Evolutionary conservation across 1,284 basidiomycete species (phyloP).

Genomic region (Taiwanofungus camphoratus): DNA sequence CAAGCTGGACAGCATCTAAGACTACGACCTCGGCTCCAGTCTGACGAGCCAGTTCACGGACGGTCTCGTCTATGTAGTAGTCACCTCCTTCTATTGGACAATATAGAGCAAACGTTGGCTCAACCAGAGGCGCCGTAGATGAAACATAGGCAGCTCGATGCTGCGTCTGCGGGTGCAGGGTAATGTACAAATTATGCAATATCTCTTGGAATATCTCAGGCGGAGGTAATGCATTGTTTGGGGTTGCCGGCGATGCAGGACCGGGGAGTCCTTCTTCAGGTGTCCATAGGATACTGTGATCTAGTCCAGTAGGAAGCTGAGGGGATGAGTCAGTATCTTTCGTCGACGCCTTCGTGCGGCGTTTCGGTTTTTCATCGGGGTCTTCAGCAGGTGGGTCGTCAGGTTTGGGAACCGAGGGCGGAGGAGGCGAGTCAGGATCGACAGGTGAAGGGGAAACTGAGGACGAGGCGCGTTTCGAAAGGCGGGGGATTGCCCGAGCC

Average conservation of each 20-base stretch:
- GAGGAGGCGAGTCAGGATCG: constrained; percentile 16
- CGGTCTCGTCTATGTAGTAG: constrained; percentile 71
- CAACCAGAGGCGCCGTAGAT: constrained; percentile 44
- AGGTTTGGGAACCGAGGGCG: constrained; percentile 25
- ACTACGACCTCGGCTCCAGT: constrained; percentile 76
- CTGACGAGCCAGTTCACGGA: constrained; percentile 66
- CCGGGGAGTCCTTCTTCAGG: constrained; percentile 35
- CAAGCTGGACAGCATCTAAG: constrained; percentile 74
- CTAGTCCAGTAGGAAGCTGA: constrained; percentile 46
- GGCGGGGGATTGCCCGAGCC: constrained; percentile 24
- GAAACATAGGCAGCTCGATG: constrained; percentile 60
- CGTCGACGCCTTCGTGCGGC: constrained; percentile 27
- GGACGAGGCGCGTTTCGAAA: constrained; percentile 31
- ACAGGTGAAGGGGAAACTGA: constrained; percentile 16
- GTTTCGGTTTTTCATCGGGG: constrained; percentile 40
- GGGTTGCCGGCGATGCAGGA: constrained; percentile 14
- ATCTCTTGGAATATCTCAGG: constrained; percentile 64
- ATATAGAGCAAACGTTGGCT: constrained; percentile 76
- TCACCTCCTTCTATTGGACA: constrained; percentile 85
- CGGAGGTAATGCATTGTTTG: constrained; percentile 36
- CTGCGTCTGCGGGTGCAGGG: constrained; percentile 75
- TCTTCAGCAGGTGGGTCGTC: constrained; percentile 25
- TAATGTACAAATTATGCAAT: constrained; percentile 65
- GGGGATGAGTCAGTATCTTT: constrained; percentile 22
- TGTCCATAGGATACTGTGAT: constrained; percentile 67